phyloP scores from a whole-genome alignment of 1,284 basidiomycete genomes.

The Ceratobasidium sp. region DNA sequence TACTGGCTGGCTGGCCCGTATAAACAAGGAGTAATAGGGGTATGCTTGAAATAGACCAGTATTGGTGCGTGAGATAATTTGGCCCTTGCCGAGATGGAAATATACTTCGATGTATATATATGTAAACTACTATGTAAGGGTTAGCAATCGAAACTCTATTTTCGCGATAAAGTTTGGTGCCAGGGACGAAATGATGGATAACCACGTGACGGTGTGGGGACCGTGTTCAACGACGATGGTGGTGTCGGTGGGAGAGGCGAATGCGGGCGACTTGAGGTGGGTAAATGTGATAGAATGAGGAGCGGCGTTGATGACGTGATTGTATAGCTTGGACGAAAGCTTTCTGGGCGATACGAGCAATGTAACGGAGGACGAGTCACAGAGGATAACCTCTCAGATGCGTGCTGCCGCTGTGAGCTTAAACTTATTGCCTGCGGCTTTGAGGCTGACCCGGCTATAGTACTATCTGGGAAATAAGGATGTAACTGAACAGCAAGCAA shows the following conservation, averaged over 20 bases:
- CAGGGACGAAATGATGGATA: not conserved
- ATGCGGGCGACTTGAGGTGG: conserved; percentile 8
- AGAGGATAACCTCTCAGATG: conserved; percentile 5
- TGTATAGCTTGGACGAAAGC: conserved; percentile 25
- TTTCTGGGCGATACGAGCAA: conserved; percentile 23
- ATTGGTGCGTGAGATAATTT: not conserved
- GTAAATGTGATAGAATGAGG: not conserved
- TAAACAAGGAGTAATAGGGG: no score
- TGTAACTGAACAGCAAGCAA: conserved; percentile 29
- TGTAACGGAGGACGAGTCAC: conserved; percentile 30
- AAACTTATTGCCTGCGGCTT: not conserved
- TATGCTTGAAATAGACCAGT: not conserved
- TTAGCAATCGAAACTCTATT: not conserved
- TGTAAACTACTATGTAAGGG: conserved; percentile 2
- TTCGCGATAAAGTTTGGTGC: conserved; percentile 3
- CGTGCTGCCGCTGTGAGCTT: conserved; percentile 18
- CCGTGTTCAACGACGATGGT: conserved; percentile 32
- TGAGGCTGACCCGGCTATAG: not conserved
- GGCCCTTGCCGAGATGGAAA: not conserved
- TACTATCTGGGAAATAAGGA: conserved; percentile 27
- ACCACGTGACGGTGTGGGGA: conserved; percentile 27
- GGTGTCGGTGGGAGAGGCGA: conserved; percentile 18
- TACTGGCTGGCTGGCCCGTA: no score
- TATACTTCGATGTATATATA: not conserved
- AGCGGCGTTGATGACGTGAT: not conserved